Evolutionary conservation across 495 filamentous ascomycete species (phyloP), one percentile per base, ranked within the genome.

Genomic region (Parathielavia appendiculata): DNA sequence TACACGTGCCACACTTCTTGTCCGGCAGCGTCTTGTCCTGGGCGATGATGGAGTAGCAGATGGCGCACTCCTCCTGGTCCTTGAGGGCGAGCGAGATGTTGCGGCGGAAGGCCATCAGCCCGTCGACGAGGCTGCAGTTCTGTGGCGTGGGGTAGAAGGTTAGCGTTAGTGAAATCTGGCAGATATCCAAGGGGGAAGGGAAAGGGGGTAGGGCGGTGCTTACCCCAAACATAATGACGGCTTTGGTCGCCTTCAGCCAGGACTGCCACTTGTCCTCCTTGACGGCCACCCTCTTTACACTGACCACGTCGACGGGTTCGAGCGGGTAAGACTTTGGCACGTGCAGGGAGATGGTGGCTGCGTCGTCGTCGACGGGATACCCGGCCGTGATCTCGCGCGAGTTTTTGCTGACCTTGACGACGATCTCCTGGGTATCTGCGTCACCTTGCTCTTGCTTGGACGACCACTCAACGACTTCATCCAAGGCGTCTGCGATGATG

Each of bases 41-140:
- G 30, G 88, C 86, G 53, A 98, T 87, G 63, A 97, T 91, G 46
- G 86, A 90, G 73, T 97, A 97, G 76, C 93, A 98, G 68, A 97
- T 97, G 5, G 93, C 89, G 67, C 93, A 99, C 75, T 97, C 93
- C 13, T 82, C 91, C 69, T 97, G 91, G 4, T 90, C 92, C 73
- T 95, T 92, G 60, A 99, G 76, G 12, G 91, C 87, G 1, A 89
- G 89, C 14, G 83, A 81, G 1, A 97, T 84, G 69, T 97, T 96
- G 52, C 83, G 80, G 32, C 87, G 80, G 80, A 92, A 97, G 19
- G 88, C 83, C 26, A 83, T 74, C 22, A 99, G 76, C 0, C 91
- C 93, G 58, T 97, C 92, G 35, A 88, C 86, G 58, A 97, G 79
- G 63, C 78, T 86, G 50, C 87, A 89, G 66, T 91, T 89, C 81